These are phyloP conservation scores for Metarhizium sp. DNA, from an alignment of 2,329 filamentous ascomycete species.

Conservation along the genomic window DNA sequence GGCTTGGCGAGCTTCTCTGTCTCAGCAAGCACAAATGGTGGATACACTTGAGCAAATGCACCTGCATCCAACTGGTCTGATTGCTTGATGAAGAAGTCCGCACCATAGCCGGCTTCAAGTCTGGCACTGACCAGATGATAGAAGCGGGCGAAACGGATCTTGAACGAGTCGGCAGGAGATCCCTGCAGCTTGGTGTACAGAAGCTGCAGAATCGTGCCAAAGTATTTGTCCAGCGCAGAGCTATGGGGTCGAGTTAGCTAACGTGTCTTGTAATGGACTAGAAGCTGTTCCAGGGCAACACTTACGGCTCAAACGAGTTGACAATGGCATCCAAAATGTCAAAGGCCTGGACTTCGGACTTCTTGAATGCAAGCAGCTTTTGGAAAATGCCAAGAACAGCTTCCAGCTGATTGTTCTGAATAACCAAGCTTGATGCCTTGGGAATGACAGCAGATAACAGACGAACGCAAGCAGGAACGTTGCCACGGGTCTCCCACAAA, in stretches of 20 bases:
- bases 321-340: constrained; percentile 81
- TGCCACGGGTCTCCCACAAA: constrained; percentile 87
- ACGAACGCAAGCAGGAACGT: constrained; percentile 82
- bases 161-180: constrained; percentile 64
- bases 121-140: constrained; percentile 84
- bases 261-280: not conserved
- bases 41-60: constrained; percentile 78
- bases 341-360: constrained; percentile 78
- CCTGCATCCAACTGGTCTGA: constrained; percentile 73
- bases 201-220: constrained; percentile 68
- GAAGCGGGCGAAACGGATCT: constrained; percentile 82
- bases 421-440: constrained; percentile 62
- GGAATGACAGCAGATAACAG: constrained; percentile 78
- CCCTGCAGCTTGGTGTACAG: constrained; percentile 71
- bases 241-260: constrained; percentile 26
- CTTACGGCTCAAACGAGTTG: constrained; percentile 61
- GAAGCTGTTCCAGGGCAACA: constrained; percentile 10
- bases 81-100: constrained; percentile 83
- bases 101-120: constrained; percentile 70
- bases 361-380: constrained; percentile 71
- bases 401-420: constrained; percentile 72
- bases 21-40: constrained; percentile 75
- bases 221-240: constrained; percentile 61
- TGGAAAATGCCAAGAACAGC: constrained; percentile 94
- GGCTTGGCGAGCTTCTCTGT: constrained; percentile 84